phyloP scores from a whole-genome alignment of 1,139 yeast genomes.

The Saccharomyces hybrid region DNA sequence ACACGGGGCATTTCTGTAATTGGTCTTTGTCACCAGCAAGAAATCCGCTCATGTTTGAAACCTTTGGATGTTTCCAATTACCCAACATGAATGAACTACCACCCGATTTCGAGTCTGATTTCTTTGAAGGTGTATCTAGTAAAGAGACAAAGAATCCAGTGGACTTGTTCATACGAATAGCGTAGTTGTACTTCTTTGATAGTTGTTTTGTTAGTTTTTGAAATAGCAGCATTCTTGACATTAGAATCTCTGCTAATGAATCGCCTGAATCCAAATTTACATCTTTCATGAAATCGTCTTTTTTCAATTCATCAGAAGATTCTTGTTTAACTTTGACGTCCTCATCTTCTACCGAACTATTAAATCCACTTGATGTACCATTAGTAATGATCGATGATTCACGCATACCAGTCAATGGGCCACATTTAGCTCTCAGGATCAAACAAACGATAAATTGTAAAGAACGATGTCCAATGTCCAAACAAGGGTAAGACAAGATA shows the following conservation, averaged over 20 bases:
- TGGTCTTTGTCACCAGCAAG: slow-evolving; percentile 29
- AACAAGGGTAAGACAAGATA: slow-evolving; percentile 39
- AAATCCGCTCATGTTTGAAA: slow-evolving; percentile 22
- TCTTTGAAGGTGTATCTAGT: slow-evolving; percentile 32
- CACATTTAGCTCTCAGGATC: slow-evolving; percentile 39
- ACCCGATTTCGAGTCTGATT: slow-evolving; percentile 8
- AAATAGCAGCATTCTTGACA: slow-evolving; percentile 34
- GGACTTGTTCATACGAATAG: slow-evolving; percentile 48
- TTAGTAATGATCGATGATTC: slow-evolving; percentile 22
- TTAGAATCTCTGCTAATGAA: slow-evolving; percentile 31
- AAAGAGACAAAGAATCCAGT: slow-evolving; percentile 38
- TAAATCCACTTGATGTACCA: slow-evolving; percentile 13
- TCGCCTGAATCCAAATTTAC: slow-evolving; percentile 31
- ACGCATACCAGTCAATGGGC: slow-evolving; percentile 34
- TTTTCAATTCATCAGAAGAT: slow-evolving; percentile 7
- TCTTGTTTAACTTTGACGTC: slow-evolving; percentile 8
- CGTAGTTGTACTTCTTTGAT: slow-evolving; percentile 43
- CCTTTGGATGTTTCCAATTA: slow-evolving; percentile 24
- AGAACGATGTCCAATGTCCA: slow-evolving; percentile 44
- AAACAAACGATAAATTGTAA: slow-evolving; percentile 46
- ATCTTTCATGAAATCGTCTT: slow-evolving; percentile 14
- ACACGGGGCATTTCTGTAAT: slow-evolving; percentile 30
- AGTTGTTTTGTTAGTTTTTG: slow-evolving; percentile 31
- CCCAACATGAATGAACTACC: slow-evolving; percentile 3
- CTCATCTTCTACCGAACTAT: slow-evolving; percentile 20